Percentiles rank a stretch among this genome's conserved stretches.
These are phyloP conservation scores for Pneumocystis wakefieldiae DNA, from an alignment of 1,139 yeast genomes.

Conservation along the genomic window DNA sequence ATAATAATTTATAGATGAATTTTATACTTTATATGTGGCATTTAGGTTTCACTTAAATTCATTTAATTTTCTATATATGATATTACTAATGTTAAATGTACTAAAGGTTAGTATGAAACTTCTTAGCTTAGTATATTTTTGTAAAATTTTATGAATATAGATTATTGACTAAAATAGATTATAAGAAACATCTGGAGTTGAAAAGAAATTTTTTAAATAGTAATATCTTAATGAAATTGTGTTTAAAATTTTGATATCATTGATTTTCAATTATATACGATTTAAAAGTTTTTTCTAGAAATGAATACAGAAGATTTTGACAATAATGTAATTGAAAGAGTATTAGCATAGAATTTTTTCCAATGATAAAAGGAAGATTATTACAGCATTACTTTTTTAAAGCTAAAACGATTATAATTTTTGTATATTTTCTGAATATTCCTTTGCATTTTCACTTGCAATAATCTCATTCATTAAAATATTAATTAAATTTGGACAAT, in stretches of 20 bases:
- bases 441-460: neutral
- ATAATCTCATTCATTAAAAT: neutral
- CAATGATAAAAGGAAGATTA: neutral
- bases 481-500: neutral
- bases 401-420: neutral
- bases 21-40: neutral
- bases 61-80: neutral
- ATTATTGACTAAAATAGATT: neutral
- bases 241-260: neutral
- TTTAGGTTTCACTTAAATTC: constrained; percentile 9
- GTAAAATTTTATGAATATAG: neutral
- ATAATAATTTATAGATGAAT: constrained; percentile 14
- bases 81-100: neutral
- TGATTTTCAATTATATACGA: neutral
- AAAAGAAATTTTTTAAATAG: neutral
- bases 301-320: neutral
- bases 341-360: neutral
- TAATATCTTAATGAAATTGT: neutral
- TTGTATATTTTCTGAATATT: neutral
- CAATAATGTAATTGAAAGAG: neutral
- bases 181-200: neutral
- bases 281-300: neutral
- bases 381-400: neutral
- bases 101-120: neutral
- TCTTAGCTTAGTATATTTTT: neutral